Percentiles rank a stretch among this genome's conserved stretches.
Evolutionary conservation across 768 basidiomycete species (phyloP).

Genomic region (Ramaria rubella): DNA sequence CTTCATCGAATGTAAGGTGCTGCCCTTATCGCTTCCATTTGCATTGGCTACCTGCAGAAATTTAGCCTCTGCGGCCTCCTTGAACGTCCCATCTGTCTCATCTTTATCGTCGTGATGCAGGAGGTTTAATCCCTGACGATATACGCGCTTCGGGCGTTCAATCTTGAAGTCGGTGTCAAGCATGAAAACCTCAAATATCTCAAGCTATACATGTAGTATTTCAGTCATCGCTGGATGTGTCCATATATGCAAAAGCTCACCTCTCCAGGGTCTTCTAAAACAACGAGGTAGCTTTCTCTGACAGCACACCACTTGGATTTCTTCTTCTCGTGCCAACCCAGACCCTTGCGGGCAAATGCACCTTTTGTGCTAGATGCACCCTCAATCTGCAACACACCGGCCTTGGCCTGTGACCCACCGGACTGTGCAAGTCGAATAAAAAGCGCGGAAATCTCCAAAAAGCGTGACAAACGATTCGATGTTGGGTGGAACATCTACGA

Average conservation of each 20-base stretch:
- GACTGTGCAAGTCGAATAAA: constrained; percentile 72
- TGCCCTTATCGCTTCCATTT: constrained; percentile 26
- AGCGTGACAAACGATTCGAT: constrained; percentile 80
- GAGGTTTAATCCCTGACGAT: constrained; percentile 76
- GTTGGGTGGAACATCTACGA: constrained; percentile 91
- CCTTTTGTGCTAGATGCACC: constrained; percentile 43
- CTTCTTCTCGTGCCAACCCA: constrained; percentile 51
- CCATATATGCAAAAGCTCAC: constrained; percentile 35
- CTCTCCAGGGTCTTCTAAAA: constrained; percentile 80
- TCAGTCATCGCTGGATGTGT: background rate
- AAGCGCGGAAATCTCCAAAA: constrained; percentile 87
- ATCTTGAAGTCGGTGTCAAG: constrained; percentile 85
- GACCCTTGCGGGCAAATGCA: constrained; percentile 61
- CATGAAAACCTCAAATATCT: constrained; percentile 91
- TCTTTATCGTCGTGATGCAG: constrained; percentile 36
- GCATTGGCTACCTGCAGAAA: background rate
- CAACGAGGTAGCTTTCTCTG: constrained; percentile 86
- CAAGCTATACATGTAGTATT: constrained; percentile 39
- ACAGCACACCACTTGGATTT: constrained; percentile 86
- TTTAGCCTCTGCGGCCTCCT: constrained; percentile 13
- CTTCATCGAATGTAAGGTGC: constrained; percentile 44
- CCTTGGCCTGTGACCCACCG: constrained; percentile 88
- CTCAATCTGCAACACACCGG: constrained; percentile 68
- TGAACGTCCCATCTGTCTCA: constrained; percentile 12
- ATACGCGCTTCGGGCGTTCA: constrained; percentile 83